A percentile compares a stretch with the other conserved stretches of the same genome.
phyloP scores from a whole-genome alignment of 257 asterid genomes.

The Leptodermis oblonga region DNA sequence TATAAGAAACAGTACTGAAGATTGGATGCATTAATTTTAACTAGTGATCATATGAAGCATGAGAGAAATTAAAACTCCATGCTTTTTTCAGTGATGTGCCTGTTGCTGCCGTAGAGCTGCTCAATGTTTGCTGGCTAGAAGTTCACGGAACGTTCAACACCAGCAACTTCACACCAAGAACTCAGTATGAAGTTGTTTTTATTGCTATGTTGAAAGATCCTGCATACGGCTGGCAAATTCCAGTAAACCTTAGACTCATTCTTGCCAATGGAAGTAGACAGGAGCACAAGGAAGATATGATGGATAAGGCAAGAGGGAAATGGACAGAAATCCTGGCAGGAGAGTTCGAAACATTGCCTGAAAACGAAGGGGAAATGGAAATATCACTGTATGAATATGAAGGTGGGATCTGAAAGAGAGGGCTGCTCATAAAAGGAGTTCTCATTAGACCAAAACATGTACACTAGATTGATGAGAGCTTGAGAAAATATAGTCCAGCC shows the following conservation, averaged over 20 bases:
- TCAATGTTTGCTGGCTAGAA: slow-evolving; percentile 79
- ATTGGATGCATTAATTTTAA: too few relatives aligned
- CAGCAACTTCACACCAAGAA: slow-evolving; percentile 52
- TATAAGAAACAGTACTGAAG: too few relatives aligned
- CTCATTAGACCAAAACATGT: slow-evolving; percentile 47
- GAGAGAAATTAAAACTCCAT: too few relatives aligned
- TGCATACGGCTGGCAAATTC: slow-evolving; percentile 69
- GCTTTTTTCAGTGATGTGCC: slow-evolving; percentile 46
- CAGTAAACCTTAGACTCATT: slow-evolving; percentile 69
- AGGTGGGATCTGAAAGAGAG: slow-evolving; percentile 74
- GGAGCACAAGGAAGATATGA: slow-evolving; percentile 45
- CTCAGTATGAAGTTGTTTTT: slow-evolving; percentile 47
- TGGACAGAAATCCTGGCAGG: slow-evolving; percentile 80
- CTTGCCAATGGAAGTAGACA: slow-evolving; percentile 60
- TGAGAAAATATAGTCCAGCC: too few relatives aligned
- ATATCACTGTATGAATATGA: slow-evolving; percentile 62
- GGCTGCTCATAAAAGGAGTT: slow-evolving; percentile 61
- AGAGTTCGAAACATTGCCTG: slow-evolving; percentile 37
- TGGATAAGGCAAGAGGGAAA: slow-evolving; percentile 50
- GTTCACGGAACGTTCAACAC: slow-evolving; percentile 63
- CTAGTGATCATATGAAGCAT: too few relatives aligned
- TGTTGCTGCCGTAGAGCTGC: slow-evolving; percentile 51
- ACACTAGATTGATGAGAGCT: background rate
- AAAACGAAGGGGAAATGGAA: slow-evolving; percentile 51
- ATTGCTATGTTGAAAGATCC: slow-evolving; percentile 54